Base-by-base conservation (phyloP, 2,329 filamentous ascomycete genomes). In the Simplicillium aogashimaense region DNA sequence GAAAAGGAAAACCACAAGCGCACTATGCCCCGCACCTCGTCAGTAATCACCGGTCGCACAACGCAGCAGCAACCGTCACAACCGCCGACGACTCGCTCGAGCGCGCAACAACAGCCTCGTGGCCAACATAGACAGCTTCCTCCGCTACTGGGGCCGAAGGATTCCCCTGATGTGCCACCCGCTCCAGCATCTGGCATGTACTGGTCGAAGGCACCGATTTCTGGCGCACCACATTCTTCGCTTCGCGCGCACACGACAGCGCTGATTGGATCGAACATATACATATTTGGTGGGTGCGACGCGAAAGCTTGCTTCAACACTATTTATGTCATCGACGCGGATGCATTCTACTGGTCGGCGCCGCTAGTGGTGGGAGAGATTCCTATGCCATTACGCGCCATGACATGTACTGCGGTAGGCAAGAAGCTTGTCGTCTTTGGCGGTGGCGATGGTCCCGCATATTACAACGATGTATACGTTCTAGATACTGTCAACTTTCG, bases 401-500 rank as follows among this genome's bases (percentile, higher is more conserved):
- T 84, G 80, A 83, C 80, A 6, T 82, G 77, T 53, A 84, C 80
- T 4, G 78, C 79, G 17, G 78, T 83, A 15, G 78, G 78, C 48
- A 82, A 82, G 64, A 83, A 81, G 57, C 66, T 84, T 20, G 72
- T 84, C 34, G 69, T 84, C 2, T 83, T 84, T 52, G 80, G 80
- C 40, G 80, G 80, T 35, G 80, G 80, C 41, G 80, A 84, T 50
- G 80, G 80, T 0, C 79, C 79, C 1, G 72, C 76, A 17, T 84
- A 84, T 58, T 83, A 83, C 57, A 83, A 83, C 52, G 78, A 83
- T 50, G 73, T 84, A 15, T 83, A 83, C 54, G 76, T 84, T 35
- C 66, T 83, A n/a, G 80, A 84, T 53, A 84, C 79, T 16, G 67
- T 78, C 45, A 84, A 78, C 54, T 81, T 79, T 54, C 71, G 76